Percentiles rank a stretch among this genome's conserved stretches.
Conservation (phyloP, 192 early-diverging fungal species). For the Phlyctochytrium planicorne region DNA sequence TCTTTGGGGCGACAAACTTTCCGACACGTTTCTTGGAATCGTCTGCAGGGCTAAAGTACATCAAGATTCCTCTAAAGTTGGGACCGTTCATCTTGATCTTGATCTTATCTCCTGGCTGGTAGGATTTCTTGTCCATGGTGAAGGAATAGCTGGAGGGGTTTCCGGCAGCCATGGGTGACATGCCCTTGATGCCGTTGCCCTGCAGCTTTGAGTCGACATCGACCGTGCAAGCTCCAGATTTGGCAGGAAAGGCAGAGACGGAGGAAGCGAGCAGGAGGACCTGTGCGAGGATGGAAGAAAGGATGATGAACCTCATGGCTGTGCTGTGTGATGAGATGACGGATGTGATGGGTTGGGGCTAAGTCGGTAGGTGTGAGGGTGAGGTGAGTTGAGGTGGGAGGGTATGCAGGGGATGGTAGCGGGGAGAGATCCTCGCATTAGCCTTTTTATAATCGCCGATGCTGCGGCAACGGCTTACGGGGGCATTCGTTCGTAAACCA, state of each 20-base stretch:
- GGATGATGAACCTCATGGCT: neutral
- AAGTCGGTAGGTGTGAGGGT: neutral
- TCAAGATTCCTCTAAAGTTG: slow-evolving; percentile 10
- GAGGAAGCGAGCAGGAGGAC: neutral
- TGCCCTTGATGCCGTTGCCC: neutral
- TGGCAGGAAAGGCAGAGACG: neutral
- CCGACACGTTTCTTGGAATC: slow-evolving; percentile 7
- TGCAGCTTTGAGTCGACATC: neutral
- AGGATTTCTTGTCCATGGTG: neutral
- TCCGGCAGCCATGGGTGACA: neutral
- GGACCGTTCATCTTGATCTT: slow-evolving; percentile 17
- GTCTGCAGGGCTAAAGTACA: slow-evolving; percentile 1
- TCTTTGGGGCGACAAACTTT: slow-evolving; percentile 1
- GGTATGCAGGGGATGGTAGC: no score
- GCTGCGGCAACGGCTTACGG: no score
- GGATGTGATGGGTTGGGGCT: neutral
- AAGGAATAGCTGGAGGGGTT: neutral
- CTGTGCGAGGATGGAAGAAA: neutral
- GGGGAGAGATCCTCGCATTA: no score
- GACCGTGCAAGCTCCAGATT: neutral
- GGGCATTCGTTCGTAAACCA: no score
- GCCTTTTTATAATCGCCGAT: no score
- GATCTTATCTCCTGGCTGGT: neutral
- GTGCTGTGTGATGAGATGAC: neutral
- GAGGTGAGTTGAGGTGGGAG: neutral